Evolutionary conservation across 176 grass and related monocot species (phyloP).

Genomic region (Oryza australiensis): DNA sequence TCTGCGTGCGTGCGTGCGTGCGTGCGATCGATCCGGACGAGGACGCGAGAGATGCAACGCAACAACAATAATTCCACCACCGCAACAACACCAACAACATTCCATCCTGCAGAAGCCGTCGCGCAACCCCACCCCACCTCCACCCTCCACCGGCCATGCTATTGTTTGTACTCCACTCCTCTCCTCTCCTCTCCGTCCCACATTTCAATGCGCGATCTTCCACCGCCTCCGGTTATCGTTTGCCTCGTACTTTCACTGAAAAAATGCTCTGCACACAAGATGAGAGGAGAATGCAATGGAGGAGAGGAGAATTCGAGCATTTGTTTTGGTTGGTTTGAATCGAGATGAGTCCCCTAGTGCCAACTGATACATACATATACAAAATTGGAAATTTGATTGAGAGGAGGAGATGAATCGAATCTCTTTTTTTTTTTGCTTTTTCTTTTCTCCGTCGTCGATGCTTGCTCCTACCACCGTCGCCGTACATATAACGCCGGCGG

Average conservation of each 20-base stretch:
- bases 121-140: not conserved
- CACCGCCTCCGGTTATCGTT: too few relatives aligned
- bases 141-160: not conserved
- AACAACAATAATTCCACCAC: not conserved
- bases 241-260: too few relatives aligned
- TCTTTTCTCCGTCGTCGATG: not conserved
- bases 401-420: not conserved
- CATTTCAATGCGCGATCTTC: too few relatives aligned
- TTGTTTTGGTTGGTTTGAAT: constrained; percentile 11
- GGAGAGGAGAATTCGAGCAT: not conserved
- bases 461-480: not conserved
- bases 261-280: not conserved
- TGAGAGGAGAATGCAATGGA: not conserved
- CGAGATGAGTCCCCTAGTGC: not conserved
- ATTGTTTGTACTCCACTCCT: too few relatives aligned
- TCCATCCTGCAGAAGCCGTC: constrained; percentile 56
- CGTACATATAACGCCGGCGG: constrained; percentile 34
- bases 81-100: constrained; percentile 38
- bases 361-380: constrained; percentile 43
- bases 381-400: constrained; percentile 28
- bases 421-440: not conserved
- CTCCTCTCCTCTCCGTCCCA: too few relatives aligned
- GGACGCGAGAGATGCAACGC: not conserved
- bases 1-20: not conserved
- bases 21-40: not conserved